phyloP scores from a whole-genome alignment of 2,329 filamentous ascomycete genomes.

The Thielaviopsis punctulata region DNA sequence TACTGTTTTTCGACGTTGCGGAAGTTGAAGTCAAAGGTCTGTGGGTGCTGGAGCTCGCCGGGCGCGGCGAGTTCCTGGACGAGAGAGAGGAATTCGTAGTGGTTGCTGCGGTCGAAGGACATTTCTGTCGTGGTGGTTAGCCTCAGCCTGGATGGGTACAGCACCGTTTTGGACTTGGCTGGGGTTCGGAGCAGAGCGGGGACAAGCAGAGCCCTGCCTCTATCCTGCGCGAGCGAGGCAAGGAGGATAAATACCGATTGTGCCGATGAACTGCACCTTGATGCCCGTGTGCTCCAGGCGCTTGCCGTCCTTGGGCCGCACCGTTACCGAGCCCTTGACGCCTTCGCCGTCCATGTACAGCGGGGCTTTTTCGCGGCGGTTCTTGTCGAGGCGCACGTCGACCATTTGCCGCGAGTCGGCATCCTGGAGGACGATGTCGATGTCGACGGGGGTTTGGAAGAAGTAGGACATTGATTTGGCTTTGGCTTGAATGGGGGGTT shows the following conservation, averaged over 20 bases:
- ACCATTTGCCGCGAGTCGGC: conserved; percentile 87
- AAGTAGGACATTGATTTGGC: conserved; percentile 94
- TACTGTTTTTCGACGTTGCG: conserved; percentile 99
- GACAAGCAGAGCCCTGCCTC: conserved; percentile 1
- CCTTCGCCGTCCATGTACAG: conserved; percentile 97
- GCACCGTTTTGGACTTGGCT: too few species aligned
- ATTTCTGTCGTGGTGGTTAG: conserved; percentile 47
- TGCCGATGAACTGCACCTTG: conserved; percentile 98
- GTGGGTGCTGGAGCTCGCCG: conserved; percentile 93
- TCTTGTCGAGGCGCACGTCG: conserved; percentile 97
- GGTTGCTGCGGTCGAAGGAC: conserved; percentile 98
- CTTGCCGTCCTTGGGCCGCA: conserved; percentile 95
- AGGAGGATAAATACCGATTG: conserved; percentile 53
- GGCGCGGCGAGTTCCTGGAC: conserved; percentile 94
- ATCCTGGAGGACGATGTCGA: conserved; percentile 94
- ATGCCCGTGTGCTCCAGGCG: conserved; percentile 94
- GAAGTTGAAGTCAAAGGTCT: conserved; percentile 99
- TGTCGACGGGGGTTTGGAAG: conserved; percentile 96
- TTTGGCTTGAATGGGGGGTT: too few species aligned
- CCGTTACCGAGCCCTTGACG: conserved; percentile 87
- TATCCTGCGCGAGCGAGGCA: conserved; percentile 1
- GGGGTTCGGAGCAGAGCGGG: conserved; percentile 3
- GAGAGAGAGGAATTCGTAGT: conserved; percentile 96
- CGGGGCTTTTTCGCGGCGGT: conserved; percentile 87
- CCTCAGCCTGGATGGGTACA: too few species aligned